Base-by-base conservation (phyloP, 2,329 filamentous ascomycete genomes). In the Xylaria sp. region DNA sequence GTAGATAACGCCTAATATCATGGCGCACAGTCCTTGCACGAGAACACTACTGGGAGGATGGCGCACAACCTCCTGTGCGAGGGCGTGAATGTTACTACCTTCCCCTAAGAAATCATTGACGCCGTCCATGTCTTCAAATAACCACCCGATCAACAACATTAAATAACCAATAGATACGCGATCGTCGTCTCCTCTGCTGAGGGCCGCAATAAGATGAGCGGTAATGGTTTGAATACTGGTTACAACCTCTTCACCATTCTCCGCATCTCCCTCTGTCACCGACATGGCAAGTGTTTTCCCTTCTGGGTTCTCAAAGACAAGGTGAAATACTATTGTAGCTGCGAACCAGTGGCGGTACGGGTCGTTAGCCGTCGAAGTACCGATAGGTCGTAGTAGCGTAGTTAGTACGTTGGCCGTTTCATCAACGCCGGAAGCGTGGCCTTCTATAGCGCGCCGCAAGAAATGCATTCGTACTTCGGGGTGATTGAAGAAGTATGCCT, bases 31-130 rank as follows among this genome's bases (percentile, higher is more conserved):
- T 1, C 95, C 95, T 67, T 92, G 90, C 13, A 94, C 83, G 31
- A 96, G 80, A 19, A 85, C 80, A 61, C 87, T 88, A 11, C 86
- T 86, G 27, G 83, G 77, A 67, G 83, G 78, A 62, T 88, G 85
- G 65, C 88, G 88, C 19, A 83, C 72, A 40, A 91, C 87, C 27
- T 88, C 86, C 69, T 95, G 90, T 13, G 95, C 87, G 31, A 97
- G 81, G 44, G 88, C 90, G 71, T 97, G 90, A n/a, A 98, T 83
- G 73, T 92, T 96, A 77, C 92, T 97, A 1, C 92, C 94, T 75
- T 99, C 95, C 4, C 88, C 89, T 1, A 99, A 82, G 65, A 99
- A 93, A 75, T 99, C 93, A 74, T 98, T 93, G 17, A 98, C 92
- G 2, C 90, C 93, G 69, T 93, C 90, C 7, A 92, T 87, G 68